phyloP scores from a whole-genome alignment of 805 yeast genomes.

The Ogataea nonfermentans region DNA sequence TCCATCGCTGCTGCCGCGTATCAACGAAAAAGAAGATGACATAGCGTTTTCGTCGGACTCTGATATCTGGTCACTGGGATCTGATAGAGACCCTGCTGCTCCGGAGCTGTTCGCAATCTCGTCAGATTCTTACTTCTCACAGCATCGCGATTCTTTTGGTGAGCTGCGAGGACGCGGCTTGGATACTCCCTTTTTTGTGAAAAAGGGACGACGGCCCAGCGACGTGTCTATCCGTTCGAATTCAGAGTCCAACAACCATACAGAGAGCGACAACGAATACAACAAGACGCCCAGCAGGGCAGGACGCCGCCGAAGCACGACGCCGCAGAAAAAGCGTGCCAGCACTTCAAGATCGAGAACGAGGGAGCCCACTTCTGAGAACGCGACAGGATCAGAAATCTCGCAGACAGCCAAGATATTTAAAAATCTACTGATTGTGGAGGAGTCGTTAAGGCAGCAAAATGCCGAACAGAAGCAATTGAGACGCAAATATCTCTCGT shows the following conservation, averaged over 20 bases:
- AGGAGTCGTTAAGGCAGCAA: constrained; percentile 82
- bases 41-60: constrained; percentile 33
- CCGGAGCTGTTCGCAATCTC: constrained; percentile 25
- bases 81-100: constrained; percentile 16
- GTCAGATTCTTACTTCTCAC: constrained; percentile 36
- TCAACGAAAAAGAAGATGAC: constrained; percentile 31
- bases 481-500: constrained; percentile 60
- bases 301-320: constrained; percentile 15
- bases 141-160: constrained; percentile 29
- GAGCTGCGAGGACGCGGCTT: constrained; percentile 24
- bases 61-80: constrained; percentile 31
- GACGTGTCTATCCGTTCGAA: constrained; percentile 28
- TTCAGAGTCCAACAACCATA: constrained; percentile 18
- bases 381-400: constrained; percentile 19
- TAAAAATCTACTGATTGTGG: constrained; percentile 77
- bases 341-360: constrained; percentile 18
- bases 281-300: constrained; percentile 21
- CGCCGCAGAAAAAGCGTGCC: constrained; percentile 20
- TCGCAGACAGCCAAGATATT: constrained; percentile 62
- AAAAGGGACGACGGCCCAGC: constrained; percentile 26
- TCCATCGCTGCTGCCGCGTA: constrained; percentile 28
- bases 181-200: constrained; percentile 13
- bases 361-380: constrained; percentile 12
- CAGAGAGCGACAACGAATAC: constrained; percentile 25
- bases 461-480: constrained; percentile 67